Percentiles rank a stretch among this genome's conserved stretches.
Evolutionary conservation across 1,284 basidiomycete species (phyloP).

Genomic region (Leccinum solheimii): DNA sequence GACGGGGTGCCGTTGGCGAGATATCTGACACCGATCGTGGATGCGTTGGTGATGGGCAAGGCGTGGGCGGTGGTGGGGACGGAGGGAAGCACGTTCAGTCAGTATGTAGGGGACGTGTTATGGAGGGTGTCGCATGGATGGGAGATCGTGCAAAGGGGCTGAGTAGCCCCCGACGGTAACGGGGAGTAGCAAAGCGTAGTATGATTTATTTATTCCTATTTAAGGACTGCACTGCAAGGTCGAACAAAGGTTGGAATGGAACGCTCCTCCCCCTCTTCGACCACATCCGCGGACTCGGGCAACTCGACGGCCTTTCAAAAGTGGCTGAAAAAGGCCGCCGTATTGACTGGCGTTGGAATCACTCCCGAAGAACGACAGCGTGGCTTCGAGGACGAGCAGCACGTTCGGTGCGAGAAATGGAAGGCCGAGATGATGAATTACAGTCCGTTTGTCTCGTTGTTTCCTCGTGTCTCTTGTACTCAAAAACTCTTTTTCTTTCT

Average conservation of each 20-base stretch:
- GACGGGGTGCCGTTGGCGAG: conserved; percentile 53
- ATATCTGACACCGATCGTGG: conserved; percentile 64
- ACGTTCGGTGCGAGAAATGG: conserved; percentile 50
- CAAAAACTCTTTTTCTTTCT: not conserved
- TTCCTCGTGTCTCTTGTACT: conserved; percentile 11
- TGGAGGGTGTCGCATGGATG: conserved; percentile 60
- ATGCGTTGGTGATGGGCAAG: conserved; percentile 64
- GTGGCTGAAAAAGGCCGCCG: conserved; percentile 46
- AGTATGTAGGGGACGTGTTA: conserved; percentile 64
- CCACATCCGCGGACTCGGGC: not conserved
- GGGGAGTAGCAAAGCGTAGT: not conserved
- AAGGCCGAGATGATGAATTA: conserved; percentile 49
- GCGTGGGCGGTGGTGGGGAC: conserved; percentile 65
- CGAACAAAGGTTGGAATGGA: not conserved
- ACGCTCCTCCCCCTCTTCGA: not conserved
- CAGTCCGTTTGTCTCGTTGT: conserved; percentile 40
- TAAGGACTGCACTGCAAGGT: not conserved
- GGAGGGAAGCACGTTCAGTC: conserved; percentile 70
- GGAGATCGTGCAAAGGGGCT: conserved; percentile 55
- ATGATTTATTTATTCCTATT: conserved; percentile 7
- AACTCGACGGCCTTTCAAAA: conserved; percentile 35
- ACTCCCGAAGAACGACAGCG: conserved; percentile 40
- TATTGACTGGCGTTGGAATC: conserved; percentile 44
- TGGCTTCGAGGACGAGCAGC: conserved; percentile 38
- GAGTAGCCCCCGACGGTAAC: not conserved